Conservation (phyloP, 306 rosid genomes). For the Vigna nakashimae region DNA sequence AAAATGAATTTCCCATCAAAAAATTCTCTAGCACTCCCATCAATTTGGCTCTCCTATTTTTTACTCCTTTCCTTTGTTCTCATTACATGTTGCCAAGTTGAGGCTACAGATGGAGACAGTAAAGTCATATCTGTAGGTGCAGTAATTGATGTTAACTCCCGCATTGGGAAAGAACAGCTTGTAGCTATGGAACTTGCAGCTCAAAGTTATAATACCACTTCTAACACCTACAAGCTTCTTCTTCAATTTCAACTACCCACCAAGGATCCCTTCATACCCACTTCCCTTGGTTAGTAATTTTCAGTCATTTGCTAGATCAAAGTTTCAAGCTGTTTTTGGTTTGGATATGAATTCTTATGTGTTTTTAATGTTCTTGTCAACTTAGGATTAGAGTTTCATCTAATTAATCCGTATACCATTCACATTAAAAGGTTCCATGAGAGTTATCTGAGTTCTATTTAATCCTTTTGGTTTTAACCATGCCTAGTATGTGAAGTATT, state of each 20-base stretch:
- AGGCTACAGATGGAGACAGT: slow-evolving; percentile 2
- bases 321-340: neutral
- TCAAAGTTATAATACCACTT: slow-evolving; percentile 47
- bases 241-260: slow-evolving; percentile 41
- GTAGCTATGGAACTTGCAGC: slow-evolving; percentile 58
- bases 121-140: slow-evolving; percentile 51
- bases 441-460: neutral
- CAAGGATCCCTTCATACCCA: slow-evolving; percentile 38
- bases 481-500: neutral
- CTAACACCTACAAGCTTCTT: slow-evolving; percentile 43
- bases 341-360: neutral
- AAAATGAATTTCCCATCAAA: slow-evolving; percentile 37
- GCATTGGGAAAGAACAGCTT: slow-evolving; percentile 60
- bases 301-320: neutral
- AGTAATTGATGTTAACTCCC: slow-evolving; percentile 49
- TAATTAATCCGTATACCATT: neutral
- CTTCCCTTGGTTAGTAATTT: slow-evolving; percentile 47
- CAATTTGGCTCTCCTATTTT: slow-evolving; percentile 23
- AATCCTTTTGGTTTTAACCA: neutral
- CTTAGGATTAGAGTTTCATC: neutral
- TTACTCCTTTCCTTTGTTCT: slow-evolving; percentile 36
- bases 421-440: neutral
- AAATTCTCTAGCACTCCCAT: neutral
- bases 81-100: slow-evolving; percentile 29
- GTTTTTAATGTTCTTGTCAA: neutral